Evolutionary conservation across 2,329 filamentous ascomycete genomes (phyloP), one percentile per base, ranked within the genome.

Genomic region (Neocucurbitaria cava): DNA sequence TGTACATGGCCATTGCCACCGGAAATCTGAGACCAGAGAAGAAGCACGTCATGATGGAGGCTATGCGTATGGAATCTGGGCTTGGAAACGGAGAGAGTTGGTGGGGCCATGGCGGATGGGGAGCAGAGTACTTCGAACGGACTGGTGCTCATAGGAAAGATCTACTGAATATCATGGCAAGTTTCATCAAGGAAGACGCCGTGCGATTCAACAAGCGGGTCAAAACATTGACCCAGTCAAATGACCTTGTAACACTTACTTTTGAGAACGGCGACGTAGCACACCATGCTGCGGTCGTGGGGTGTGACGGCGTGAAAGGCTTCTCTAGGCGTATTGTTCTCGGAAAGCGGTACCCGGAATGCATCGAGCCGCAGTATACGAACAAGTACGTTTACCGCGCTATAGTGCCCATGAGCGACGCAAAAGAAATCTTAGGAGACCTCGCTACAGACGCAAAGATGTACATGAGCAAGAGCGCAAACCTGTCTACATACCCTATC

Each of bases 271-370:
- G 70, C 62, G 47, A 65, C 69, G 74, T 65, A 67, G 53, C 66
- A 61, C 35, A 76, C 72, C 65, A 64, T 76, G 58, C 62, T n/a
- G 70, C 75, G 46, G 75, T 81, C 0, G 73, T 82, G 46, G 79
- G 80, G 3, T 79, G 77, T 49, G 81, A 83, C 58, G 81, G 81
- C 2, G 78, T 83, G 58, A 81, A 81, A 30, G 62, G 66, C 13
- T 54, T 58, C 10, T 58, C 62, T 3, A 48, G 68, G 39, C 45
- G 64, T 2, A 53, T 69, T 8, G 62, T 71, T 1, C 56, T 68
- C 3, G 44, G 50, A 1, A 51, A 60, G 3, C 40, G 45, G 15
- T 55, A 62, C 21, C 65, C 67, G 5, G 54, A 61, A 2, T 43
- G 50, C 9, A 59, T 69, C 13, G 46, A 65, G 2, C 66, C 69